These are phyloP conservation scores for Oidiodendron maius DNA, from an alignment of 495 filamentous ascomycete genomes.

Conservation along the genomic window DNA sequence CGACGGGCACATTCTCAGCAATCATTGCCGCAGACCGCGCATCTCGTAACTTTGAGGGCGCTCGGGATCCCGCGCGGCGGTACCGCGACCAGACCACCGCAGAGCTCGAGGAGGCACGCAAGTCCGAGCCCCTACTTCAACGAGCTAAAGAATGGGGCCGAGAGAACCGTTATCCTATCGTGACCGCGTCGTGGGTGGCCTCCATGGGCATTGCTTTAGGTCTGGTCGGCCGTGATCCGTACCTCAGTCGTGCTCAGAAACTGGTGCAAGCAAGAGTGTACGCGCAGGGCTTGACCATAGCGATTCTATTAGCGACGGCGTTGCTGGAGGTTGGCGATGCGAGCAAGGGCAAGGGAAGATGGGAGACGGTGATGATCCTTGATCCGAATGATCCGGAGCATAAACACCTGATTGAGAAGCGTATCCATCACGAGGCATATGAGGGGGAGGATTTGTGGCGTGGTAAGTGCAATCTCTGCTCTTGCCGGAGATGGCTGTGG, in stretches of 20 bases:
- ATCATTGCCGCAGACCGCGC: constrained; percentile 83
- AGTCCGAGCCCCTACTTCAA: constrained; percentile 49
- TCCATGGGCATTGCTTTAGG: constrained; percentile 72
- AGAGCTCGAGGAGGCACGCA: constrained; percentile 34
- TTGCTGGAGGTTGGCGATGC: constrained; percentile 87
- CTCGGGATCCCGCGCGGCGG: constrained; percentile 54
- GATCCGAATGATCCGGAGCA: constrained; percentile 67
- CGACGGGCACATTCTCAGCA: constrained; percentile 71
- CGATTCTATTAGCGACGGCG: constrained; percentile 80
- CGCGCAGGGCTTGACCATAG: constrained; percentile 90
- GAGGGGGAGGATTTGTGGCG: constrained; percentile 83
- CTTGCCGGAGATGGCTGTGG: too few relatives aligned
- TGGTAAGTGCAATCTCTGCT: constrained; percentile 52
- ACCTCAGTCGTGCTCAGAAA: constrained; percentile 76
- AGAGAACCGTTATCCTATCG: constrained; percentile 85
- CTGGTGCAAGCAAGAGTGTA: constrained; percentile 96
- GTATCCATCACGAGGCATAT: constrained; percentile 65
- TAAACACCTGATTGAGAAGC: constrained; percentile 67
- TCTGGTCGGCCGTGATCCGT: constrained; percentile 72
- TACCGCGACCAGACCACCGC: constrained; percentile 58
- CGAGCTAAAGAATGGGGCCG: constrained; percentile 54
- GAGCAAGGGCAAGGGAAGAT: constrained; percentile 66
- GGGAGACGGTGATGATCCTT: constrained; percentile 65
- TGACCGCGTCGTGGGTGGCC: constrained; percentile 76
- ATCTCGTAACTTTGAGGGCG: constrained; percentile 66